Percentiles rank a stretch among this genome's conserved stretches.
Evolutionary conservation across 306 rosid species (phyloP).

Genomic region (Inga oerstediana): DNA sequence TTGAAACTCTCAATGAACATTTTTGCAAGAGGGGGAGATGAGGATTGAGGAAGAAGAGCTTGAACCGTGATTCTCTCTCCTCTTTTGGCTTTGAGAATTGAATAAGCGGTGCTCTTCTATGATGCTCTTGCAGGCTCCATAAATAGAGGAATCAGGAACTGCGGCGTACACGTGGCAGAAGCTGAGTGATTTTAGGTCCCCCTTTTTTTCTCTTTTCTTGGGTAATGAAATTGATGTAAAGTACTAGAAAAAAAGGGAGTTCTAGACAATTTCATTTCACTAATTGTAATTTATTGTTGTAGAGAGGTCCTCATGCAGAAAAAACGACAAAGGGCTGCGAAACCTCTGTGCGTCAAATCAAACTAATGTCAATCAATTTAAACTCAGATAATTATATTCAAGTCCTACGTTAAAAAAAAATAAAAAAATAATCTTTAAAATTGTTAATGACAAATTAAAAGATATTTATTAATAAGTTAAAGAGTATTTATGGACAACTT

Average conservation of each 20-base stretch:
- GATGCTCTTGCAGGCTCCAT: not conserved
- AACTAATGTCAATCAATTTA: no score
- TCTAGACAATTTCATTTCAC: not conserved
- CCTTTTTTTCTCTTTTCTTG: not conserved
- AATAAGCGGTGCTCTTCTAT: not conserved
- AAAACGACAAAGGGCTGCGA: not conserved
- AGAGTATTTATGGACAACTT: no score
- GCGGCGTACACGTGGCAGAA: not conserved
- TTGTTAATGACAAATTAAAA: no score
- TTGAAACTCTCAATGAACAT: conserved; percentile 87
- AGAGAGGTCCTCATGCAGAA: not conserved
- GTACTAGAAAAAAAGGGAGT: not conserved
- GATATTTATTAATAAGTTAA: no score
- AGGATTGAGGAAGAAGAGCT: not conserved
- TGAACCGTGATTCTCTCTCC: not conserved
- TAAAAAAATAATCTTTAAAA: no score
- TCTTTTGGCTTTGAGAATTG: not conserved
- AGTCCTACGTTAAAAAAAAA: no score
- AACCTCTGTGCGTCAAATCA: not conserved
- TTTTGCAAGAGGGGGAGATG: not conserved
- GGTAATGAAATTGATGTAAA: not conserved
- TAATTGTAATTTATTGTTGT: not conserved
- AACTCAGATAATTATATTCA: no score
- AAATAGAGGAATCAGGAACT: not conserved
- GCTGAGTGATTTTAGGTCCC: not conserved